A percentile compares a stretch with the other conserved stretches of the same genome.
Conservation (phyloP, 2,329 filamentous ascomycete genomes). For the Fusarium chaquense region DNA sequence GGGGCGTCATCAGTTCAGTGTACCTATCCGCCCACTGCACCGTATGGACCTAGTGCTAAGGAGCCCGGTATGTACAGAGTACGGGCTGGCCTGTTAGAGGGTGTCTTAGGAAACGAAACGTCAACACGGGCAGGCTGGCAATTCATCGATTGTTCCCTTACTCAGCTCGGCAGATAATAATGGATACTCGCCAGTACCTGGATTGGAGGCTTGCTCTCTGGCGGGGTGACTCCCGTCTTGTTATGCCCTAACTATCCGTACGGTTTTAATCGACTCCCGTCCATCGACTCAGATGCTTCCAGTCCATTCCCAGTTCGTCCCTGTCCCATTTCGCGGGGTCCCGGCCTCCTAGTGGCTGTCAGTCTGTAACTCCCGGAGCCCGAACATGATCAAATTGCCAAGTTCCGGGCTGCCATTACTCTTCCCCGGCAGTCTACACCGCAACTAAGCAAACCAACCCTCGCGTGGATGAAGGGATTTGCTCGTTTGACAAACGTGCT, state of each 20-base stretch:
- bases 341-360: conserved; percentile 36
- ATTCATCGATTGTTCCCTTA: conserved; percentile 14
- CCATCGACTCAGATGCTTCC: conserved; percentile 8
- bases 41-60: no score
- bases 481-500: conserved; percentile 21
- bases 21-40: no score
- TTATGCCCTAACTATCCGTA: background rate
- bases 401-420: conserved; percentile 23
- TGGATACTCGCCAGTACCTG: conserved; percentile 18
- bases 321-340: conserved; percentile 37
- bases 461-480: conserved; percentile 18
- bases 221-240: conserved; percentile 23
- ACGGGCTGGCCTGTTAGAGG: conserved; percentile 2
- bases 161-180: conserved; percentile 25
- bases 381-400: conserved; percentile 24
- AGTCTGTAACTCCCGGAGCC: conserved; percentile 29
- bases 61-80: no score
- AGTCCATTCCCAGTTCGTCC: conserved; percentile 31
- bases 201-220: conserved; percentile 9
- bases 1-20: conserved; percentile 19
- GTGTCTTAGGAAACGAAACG: background rate
- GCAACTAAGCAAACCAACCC: conserved; percentile 25
- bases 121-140: background rate
- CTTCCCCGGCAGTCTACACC: conserved; percentile 36
- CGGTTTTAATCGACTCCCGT: background rate